Conservation (phyloP, 805 yeast species). For the Candida yuanshanica region DNA sequence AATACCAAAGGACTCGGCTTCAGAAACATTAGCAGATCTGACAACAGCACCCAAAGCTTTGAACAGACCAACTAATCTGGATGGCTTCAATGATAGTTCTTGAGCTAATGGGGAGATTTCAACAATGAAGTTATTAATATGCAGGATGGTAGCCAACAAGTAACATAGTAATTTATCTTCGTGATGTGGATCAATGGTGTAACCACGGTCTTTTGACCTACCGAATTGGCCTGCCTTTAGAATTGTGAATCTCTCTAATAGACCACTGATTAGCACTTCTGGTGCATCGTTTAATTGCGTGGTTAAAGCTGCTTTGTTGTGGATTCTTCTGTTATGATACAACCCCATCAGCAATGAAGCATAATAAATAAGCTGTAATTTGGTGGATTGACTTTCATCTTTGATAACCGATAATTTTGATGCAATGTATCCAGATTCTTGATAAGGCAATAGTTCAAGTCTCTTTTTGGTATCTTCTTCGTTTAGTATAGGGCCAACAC, state of each 20-base stretch:
- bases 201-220: constrained; percentile 70
- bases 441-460: constrained; percentile 56
- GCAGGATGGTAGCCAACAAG: constrained; percentile 65
- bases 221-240: constrained; percentile 61
- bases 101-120: constrained; percentile 79
- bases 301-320: constrained; percentile 52
- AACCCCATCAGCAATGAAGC: constrained; percentile 77
- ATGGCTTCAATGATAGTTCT: constrained; percentile 77
- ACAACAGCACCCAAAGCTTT: constrained; percentile 79
- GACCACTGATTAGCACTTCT: constrained; percentile 63
- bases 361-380: constrained; percentile 69
- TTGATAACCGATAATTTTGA: constrained; percentile 35
- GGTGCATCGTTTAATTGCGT: constrained; percentile 67
- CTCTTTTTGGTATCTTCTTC: constrained; percentile 47
- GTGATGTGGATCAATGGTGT: constrained; percentile 75
- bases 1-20: constrained; percentile 68
- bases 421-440: constrained; percentile 49
- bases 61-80: constrained; percentile 60
- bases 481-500: constrained; percentile 54
- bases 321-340: constrained; percentile 63
- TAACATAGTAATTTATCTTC: constrained; percentile 85
- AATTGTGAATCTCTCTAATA: constrained; percentile 68
- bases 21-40: constrained; percentile 65
- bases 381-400: constrained; percentile 43
- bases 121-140: constrained; percentile 67